Evolutionary conservation across 2,329 filamentous ascomycete species (phyloP).

Genomic region (Fusarium goolgardi): DNA sequence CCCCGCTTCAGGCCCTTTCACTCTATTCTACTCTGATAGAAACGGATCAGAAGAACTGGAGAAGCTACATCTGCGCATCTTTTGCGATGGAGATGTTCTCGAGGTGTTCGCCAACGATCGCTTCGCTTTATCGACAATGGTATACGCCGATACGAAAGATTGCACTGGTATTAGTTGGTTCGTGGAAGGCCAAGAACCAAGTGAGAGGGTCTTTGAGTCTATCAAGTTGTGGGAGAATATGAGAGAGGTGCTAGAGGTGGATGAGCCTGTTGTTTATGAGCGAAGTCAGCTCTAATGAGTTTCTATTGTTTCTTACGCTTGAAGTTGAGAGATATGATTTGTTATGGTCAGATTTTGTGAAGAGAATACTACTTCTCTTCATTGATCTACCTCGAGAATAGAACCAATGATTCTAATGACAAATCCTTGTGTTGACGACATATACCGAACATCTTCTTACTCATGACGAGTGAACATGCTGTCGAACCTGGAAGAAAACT

Average conservation of each 20-base stretch:
- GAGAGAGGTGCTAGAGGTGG: conserved; percentile 20
- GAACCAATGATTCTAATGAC: accelerated
- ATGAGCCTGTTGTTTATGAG: conserved; percentile 27
- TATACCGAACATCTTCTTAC: too few relatives aligned
- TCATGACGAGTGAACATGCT: background rate
- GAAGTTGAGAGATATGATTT: background rate
- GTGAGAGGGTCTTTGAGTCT: conserved; percentile 35
- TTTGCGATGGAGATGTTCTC: conserved; percentile 44
- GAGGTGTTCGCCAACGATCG: conserved; percentile 48
- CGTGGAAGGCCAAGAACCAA: conserved; percentile 19
- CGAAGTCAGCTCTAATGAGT: conserved; percentile 20
- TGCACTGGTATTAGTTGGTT: conserved; percentile 46
- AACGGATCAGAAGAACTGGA: conserved; percentile 35
- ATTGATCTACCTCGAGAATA: background rate
- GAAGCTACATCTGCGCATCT: conserved; percentile 40
- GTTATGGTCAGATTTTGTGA: background rate
- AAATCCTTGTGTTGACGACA: too few relatives aligned
- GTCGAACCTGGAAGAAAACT: accelerated
- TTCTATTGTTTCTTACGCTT: accelerated
- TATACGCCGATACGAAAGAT: conserved; percentile 35
- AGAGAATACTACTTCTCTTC: background rate
- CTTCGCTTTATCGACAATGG: conserved; percentile 46
- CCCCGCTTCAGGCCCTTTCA: conserved; percentile 56
- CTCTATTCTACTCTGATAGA: conserved; percentile 53
- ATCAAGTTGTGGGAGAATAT: conserved; percentile 43